Evolutionary conservation across 768 basidiomycete genomes (phyloP), one percentile per base, ranked within the genome.

Genomic region (Clitopilus passeckerianus): DNA sequence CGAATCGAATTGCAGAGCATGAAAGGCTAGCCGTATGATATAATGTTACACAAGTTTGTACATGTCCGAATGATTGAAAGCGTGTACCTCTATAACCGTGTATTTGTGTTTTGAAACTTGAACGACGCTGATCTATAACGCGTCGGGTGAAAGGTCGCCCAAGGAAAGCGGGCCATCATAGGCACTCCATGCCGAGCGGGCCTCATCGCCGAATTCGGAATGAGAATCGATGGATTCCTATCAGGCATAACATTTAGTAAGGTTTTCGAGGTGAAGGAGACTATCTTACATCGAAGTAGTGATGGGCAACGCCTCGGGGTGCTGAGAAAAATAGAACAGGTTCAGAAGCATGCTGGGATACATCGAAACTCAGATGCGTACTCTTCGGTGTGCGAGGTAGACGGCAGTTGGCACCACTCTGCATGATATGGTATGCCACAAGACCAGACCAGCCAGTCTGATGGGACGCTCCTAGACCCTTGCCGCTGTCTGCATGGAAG

Each of bases 361-460:
- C 50, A 24, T 59, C 8, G 37, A 54, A 50, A 5, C 2, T 22
- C 16, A 57, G 60, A 18, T 9, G 78, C 91, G 70, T 70, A 92
- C 95, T 98, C 64, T 89, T 86, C 5, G 97, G 97, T 5, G 97
- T 98, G 73, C 90, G 91, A 0, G 96, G 96, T 58, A 98, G 75
- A 46, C 97, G 86, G 66, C 94, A 98, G 59, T 78, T 90, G 27
- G 87, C 84, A 10, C 94, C 95, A 61, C 89, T 93, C 72, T 96
- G 95, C 66, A 95, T 74, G 64, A 98, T 95, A 66, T 93, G 90
- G 70, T 89, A 94, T 15, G 92, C 91, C 55, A 96, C 93, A 18
- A 95, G 77, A 46, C 93, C 93, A 22, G 93, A 92, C 95, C 96
- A 99, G 65, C 97, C 97, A 61, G 95, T 98, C 72, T 99, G 97